These are phyloP conservation scores for Nicotiana benthamiana DNA, from an alignment of 257 asterid genomes.

Conservation along the genomic window DNA sequence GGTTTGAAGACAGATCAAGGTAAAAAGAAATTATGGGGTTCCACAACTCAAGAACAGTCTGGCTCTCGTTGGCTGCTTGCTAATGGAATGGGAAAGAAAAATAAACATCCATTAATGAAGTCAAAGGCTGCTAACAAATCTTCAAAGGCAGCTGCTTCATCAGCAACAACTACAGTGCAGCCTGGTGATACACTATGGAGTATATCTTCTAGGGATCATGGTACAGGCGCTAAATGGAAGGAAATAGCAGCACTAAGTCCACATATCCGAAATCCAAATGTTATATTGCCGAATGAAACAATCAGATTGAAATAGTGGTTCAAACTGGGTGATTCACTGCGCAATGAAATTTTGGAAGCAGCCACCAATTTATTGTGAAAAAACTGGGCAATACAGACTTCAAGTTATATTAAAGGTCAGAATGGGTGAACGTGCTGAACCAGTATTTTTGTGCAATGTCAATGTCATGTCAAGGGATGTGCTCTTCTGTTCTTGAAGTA, in stretches of 20 bases:
- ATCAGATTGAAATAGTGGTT: slow-evolving; percentile 29
- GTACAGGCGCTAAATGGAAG: slow-evolving; percentile 49
- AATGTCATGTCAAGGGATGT: not conserved
- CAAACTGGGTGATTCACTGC: not conserved
- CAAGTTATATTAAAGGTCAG: not conserved
- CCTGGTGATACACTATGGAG: slow-evolving; percentile 80
- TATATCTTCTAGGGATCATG: slow-evolving; percentile 54
- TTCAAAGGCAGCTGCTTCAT: slow-evolving; percentile 30
- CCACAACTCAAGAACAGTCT: slow-evolving; percentile 62
- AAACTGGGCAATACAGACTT: not conserved
- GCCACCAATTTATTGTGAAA: not conserved
- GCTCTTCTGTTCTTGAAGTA: not conserved
- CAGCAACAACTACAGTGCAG: slow-evolving; percentile 31
- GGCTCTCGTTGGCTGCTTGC: slow-evolving; percentile 98
- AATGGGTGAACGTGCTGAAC: not conserved
- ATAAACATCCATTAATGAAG: slow-evolving; percentile 71
- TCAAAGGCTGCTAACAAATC: slow-evolving; percentile 39
- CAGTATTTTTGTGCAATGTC: not conserved
- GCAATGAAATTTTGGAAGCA: not conserved
- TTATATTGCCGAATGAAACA: slow-evolving; percentile 38
- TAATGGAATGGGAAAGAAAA: slow-evolving; percentile 98
- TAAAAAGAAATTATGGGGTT: slow-evolving; percentile 83
- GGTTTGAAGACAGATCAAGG: slow-evolving; percentile 64
- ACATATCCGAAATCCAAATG: slow-evolving; percentile 56
- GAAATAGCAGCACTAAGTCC: slow-evolving; percentile 45